Base-by-base conservation (phyloP, 139 green algal species). In the Chlamydomonas sp. region DNA sequence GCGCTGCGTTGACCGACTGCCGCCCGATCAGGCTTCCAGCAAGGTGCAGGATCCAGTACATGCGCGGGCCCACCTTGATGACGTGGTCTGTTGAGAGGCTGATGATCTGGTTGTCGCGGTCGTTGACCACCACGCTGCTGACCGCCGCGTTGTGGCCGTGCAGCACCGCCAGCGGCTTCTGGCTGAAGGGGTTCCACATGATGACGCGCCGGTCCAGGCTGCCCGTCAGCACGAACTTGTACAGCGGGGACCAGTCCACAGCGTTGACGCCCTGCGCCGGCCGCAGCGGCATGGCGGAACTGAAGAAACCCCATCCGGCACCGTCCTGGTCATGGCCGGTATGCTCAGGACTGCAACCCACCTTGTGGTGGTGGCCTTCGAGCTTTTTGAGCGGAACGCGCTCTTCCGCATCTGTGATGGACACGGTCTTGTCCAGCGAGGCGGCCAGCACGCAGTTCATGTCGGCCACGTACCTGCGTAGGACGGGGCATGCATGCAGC, bases 181-280 rank as follows among this genome's bases (percentile, higher is more conserved):
- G 89, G 49, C 85, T 93, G 87, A 96, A 97, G 20, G 95, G 95
- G 91, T 96, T 97, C 93, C 93, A 97, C 78, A 97, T 89, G 86
- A 96, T 94, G 18, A 97, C 77, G 20, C 79, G 78, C 2, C 88
- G 76, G 87, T 91, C 90, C 84, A 92, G 84, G n/a, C 83, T 85
- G 57, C 90, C 93, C n/a, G 80, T 93, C 57, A 75, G 88, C 16
- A 95, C 80, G 76, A 94, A 94, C 89, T 95, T 96, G 89, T 95
- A 95, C 9, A 93, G 81, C 0, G 86, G 69, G 67, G 90, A 95
- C 92, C 92, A 96, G 68, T 91, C 89, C 60, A 92, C 87, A 64
- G 78, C 77, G 76, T 92, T 93, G 31, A 96, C 91, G 8, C 93
- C 94, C 89, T 94, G 91, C 31, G 31, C 31, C 31, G 31, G 31